Evolutionary conservation across 2,329 filamentous ascomycete species (phyloP).

Genomic region (Trichophyton mentagrophytes): DNA sequence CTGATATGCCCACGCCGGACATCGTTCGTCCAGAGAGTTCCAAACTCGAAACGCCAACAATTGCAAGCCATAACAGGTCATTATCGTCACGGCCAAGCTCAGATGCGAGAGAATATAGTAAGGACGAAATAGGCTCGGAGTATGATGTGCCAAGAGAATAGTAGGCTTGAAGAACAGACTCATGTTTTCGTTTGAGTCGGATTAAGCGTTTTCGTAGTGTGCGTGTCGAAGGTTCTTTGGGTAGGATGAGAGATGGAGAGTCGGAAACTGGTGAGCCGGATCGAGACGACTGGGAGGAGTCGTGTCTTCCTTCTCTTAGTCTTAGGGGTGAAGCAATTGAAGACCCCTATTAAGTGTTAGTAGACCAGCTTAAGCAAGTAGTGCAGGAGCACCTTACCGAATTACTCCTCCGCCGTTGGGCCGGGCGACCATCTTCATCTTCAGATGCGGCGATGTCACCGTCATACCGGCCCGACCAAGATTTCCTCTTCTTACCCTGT

Average conservation of each 20-base stretch:
- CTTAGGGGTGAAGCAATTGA: constrained; percentile 32
- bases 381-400: constrained; percentile 43
- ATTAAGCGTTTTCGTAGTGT: constrained; percentile 60
- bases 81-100: constrained; percentile 95
- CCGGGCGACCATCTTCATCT: constrained; percentile 62
- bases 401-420: constrained; percentile 74
- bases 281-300: constrained; percentile 35
- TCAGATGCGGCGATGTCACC: constrained; percentile 45
- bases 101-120: constrained; percentile 87
- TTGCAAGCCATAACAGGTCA: constrained; percentile 85
- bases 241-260: constrained; percentile 28
- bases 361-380: constrained; percentile 7
- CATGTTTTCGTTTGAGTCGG: constrained; percentile 63
- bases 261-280: constrained; percentile 33
- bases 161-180: constrained; percentile 63
- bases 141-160: constrained; percentile 81
- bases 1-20: constrained; percentile 56
- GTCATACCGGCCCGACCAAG: constrained; percentile 57
- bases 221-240: constrained; percentile 55
- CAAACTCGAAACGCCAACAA: constrained; percentile 88
- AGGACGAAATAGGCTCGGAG: constrained; percentile 85
- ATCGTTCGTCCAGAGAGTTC: constrained; percentile 82
- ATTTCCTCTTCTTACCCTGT: constrained; percentile 57
- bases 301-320: constrained; percentile 27
- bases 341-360: constrained; percentile 21